phyloP scores from a whole-genome alignment of 352 stramenopile genomes.

The Globisporangium recalcitrans region DNA sequence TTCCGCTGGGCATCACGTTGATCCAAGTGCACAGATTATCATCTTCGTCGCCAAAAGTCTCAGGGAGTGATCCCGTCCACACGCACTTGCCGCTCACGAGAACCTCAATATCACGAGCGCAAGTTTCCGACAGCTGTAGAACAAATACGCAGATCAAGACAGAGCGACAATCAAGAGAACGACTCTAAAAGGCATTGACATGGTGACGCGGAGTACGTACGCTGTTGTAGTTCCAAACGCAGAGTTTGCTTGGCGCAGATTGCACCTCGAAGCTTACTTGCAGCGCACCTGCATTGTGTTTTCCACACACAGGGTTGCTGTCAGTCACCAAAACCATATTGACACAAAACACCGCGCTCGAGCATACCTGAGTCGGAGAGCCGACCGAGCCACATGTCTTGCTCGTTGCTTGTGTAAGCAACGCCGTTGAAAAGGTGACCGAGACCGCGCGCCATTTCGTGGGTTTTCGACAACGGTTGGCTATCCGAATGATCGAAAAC shows the following conservation, averaged over 20 bases:
- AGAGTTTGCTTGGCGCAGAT: conserved; percentile 50
- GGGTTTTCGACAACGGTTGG: conserved; percentile 41
- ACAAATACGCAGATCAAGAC: conserved; percentile 16
- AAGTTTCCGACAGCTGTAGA: conserved; percentile 27
- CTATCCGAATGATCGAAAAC: conserved; percentile 48
- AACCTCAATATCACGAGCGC: conserved; percentile 62
- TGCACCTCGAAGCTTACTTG: conserved; percentile 49
- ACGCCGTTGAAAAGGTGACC: conserved; percentile 52
- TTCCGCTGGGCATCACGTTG: conserved; percentile 28
- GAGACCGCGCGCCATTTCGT: conserved; percentile 68
- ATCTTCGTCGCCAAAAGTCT: conserved; percentile 64
- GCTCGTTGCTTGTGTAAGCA: conserved; percentile 55
- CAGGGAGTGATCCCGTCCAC: conserved; percentile 69
- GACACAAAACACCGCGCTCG: too few relatives aligned
- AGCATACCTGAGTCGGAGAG: conserved; percentile 49
- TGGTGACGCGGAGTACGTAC: conserved; percentile 23
- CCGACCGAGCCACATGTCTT: conserved; percentile 74
- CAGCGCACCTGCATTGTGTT: conserved; percentile 29
- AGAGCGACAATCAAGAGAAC: background rate
- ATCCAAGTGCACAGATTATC: conserved; percentile 71
- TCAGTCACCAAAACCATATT: background rate
- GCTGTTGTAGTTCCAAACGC: conserved; percentile 81
- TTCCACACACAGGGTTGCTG: background rate
- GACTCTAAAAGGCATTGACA: background rate
- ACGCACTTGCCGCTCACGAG: conserved; percentile 52